Conservation (phyloP, 2,329 filamentous ascomycete species). For the Paradendryphiella salina region DNA sequence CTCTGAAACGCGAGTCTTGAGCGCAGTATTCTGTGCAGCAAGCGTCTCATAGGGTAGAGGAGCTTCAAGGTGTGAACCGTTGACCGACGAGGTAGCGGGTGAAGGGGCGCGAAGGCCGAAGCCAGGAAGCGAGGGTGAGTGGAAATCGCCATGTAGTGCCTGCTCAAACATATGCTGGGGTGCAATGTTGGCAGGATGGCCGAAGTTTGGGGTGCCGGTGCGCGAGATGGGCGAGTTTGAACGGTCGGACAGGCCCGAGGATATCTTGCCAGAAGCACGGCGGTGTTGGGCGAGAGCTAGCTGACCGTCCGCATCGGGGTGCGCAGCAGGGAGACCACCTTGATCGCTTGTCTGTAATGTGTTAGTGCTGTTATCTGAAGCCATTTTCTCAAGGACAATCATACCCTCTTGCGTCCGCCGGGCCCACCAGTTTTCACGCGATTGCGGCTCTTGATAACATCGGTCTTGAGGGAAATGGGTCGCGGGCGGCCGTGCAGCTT, state of each 20-base stretch:
- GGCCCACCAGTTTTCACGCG: conserved; percentile 87
- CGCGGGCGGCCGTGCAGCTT: conserved; percentile 93
- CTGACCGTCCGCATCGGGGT: conserved; percentile 61
- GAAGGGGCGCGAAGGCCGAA: conserved; percentile 54
- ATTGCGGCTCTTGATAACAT: conserved; percentile 99
- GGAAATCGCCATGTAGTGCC: conserved; percentile 71
- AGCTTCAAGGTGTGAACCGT: conserved; percentile 66
- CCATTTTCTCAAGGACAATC: conserved; percentile 21
- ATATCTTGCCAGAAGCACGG: conserved; percentile 70
- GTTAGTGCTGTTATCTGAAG: conserved; percentile 11
- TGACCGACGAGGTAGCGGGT: conserved; percentile 61
- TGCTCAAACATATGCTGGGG: conserved; percentile 79
- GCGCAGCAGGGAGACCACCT: conserved; percentile 61
- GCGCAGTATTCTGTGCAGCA: conserved; percentile 74
- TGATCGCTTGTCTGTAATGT: conserved; percentile 35
- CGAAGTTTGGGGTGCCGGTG: conserved; percentile 75
- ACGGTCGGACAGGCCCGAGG: conserved; percentile 72
- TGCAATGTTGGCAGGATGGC: conserved; percentile 65
- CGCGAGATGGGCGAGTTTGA: conserved; percentile 79
- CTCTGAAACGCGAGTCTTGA: conserved; percentile 95
- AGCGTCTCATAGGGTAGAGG: conserved; percentile 80
- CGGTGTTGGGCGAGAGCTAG: conserved; percentile 62
- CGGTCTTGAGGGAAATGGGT: conserved; percentile 95
- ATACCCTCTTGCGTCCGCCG: conserved; percentile 81
- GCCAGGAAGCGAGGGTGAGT: conserved; percentile 54